Evolutionary conservation across 306 rosid genomes (phyloP).

Genomic region (Rosa rugosa): DNA sequence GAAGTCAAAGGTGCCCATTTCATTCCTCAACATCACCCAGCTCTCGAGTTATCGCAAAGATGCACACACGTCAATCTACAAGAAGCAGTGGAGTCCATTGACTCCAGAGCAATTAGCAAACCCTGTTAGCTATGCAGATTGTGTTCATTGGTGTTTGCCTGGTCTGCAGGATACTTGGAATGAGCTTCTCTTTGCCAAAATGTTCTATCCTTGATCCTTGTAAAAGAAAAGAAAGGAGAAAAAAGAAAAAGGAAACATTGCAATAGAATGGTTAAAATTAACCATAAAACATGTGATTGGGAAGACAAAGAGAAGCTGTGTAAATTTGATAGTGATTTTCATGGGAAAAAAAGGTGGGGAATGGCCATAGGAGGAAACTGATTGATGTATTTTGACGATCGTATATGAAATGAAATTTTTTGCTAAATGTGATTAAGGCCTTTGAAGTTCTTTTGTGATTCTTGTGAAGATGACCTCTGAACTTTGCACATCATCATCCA

Average conservation of each 20-base stretch:
- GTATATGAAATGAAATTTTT: constrained; percentile 17
- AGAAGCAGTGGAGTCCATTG: constrained; percentile 89
- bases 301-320: constrained; percentile 12
- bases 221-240: background rate
- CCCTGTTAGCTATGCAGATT: constrained; percentile 88
- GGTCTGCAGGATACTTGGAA: constrained; percentile 99
- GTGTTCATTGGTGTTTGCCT: constrained; percentile 96
- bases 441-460: background rate
- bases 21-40: constrained; percentile 86
- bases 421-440: background rate
- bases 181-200: constrained; percentile 83
- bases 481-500: background rate
- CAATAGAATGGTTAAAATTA: constrained; percentile 1
- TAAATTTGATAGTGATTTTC: background rate
- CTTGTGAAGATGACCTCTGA: background rate
- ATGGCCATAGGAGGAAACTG: constrained; percentile 4
- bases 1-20: constrained; percentile 62
- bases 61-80: constrained; percentile 90
- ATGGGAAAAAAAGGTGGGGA: background rate
- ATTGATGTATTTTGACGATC: constrained; percentile 13
- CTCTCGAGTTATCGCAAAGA: constrained; percentile 79
- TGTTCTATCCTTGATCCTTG: constrained; percentile 60
- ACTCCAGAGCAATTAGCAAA: constrained; percentile 76
- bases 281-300: background rate
- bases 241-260: background rate